Percentiles rank a stretch among this genome's conserved stretches.
phyloP scores from a whole-genome alignment of 208 protist species.

The Trichomonas vaginalis region DNA sequence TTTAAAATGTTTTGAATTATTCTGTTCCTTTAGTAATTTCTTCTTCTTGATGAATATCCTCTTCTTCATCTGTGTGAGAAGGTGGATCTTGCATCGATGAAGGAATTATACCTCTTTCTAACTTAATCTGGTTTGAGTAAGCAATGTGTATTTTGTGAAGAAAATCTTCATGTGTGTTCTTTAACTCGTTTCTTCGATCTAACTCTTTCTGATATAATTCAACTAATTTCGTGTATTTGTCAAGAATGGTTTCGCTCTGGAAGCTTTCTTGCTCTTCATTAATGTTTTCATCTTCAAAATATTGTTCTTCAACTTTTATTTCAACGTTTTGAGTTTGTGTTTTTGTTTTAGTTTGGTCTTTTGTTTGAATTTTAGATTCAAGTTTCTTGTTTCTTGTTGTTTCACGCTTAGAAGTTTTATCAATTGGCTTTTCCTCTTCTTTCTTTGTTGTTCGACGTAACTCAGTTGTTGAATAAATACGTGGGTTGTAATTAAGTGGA shows the following conservation, averaged over 20 bases:
- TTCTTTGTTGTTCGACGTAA: background rate
- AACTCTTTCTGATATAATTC: background rate
- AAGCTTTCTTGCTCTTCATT: background rate
- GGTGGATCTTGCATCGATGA: too few species aligned
- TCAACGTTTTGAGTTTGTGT: too few species aligned
- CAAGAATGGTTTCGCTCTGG: background rate
- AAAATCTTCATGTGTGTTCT: background rate
- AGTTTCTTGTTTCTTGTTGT: background rate
- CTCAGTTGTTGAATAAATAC: background rate
- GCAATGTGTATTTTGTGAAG: background rate
- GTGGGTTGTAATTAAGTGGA: background rate
- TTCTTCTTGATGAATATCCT: too few species aligned
- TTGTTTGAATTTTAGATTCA: background rate
- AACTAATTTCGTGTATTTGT: background rate
- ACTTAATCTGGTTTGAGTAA: background rate
- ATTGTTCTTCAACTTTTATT: background rate
- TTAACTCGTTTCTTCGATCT: background rate
- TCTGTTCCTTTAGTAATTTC: too few species aligned
- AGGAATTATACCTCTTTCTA: background rate
- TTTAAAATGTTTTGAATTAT: too few species aligned
- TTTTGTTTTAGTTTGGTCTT: background rate
- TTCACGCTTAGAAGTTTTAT: background rate
- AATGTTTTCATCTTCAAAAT: background rate
- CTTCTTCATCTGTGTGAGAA: too few species aligned
- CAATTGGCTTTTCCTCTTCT: background rate